Evolutionary conservation across 2,329 filamentous ascomycete genomes (phyloP).

Genomic region (Fonsecaea pedrosoi): DNA sequence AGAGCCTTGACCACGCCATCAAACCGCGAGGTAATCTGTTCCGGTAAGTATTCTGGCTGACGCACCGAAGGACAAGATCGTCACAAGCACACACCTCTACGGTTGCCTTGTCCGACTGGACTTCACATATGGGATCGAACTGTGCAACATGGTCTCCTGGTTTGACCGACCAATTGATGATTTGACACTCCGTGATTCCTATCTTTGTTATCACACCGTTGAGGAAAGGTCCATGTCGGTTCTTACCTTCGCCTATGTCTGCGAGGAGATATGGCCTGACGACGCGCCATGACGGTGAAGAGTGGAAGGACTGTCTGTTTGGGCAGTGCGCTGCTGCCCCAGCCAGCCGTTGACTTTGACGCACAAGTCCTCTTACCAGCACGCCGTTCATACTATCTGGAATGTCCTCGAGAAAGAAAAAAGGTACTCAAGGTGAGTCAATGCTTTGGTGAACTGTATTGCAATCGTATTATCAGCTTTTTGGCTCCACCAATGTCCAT

Average conservation of each 20-base stretch:
- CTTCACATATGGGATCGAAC: constrained; percentile 96
- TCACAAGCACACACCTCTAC: constrained; percentile 57
- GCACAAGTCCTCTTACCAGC: background rate
- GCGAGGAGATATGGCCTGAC: constrained; percentile 32
- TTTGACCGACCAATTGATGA: constrained; percentile 99
- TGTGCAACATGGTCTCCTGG: constrained; percentile 94
- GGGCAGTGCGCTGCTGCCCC: background rate
- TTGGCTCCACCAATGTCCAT: background rate
- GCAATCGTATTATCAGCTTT: background rate
- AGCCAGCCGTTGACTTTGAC: background rate
- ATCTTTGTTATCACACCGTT: background rate
- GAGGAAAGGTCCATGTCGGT: background rate
- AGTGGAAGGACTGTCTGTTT: constrained; percentile 26
- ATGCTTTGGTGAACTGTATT: background rate
- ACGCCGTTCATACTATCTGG: background rate
- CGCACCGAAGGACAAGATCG: background rate
- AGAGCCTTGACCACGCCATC: constrained; percentile 94
- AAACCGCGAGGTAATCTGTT: constrained; percentile 90
- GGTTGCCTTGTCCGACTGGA: constrained; percentile 93
- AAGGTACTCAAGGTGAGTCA: background rate
- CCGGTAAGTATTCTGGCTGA: background rate
- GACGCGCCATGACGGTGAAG: constrained; percentile 16
- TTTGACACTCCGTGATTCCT: constrained; percentile 85
- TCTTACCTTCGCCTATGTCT: constrained; percentile 70
- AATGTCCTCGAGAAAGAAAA: background rate